Evolutionary conservation across 2,329 filamentous ascomycete species (phyloP).

Genomic region (Phoma herbarum): DNA sequence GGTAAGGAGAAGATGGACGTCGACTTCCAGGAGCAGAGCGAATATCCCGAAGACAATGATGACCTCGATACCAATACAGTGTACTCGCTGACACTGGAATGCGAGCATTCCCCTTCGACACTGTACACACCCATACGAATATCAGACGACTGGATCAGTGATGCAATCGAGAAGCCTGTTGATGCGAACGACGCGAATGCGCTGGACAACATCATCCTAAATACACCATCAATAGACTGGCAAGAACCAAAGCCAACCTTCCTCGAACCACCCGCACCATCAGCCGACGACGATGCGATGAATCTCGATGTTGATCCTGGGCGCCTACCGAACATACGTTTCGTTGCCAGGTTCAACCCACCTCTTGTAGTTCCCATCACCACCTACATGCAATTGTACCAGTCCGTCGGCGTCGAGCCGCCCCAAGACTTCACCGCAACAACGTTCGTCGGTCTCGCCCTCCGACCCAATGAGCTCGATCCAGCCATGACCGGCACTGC

Average conservation of each 20-base stretch:
- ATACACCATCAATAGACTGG: conserved; percentile 69
- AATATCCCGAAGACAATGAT: conserved; percentile 46
- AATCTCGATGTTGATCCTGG: conserved; percentile 62
- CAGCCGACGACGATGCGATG: conserved; percentile 61
- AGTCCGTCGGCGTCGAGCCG: conserved; percentile 66
- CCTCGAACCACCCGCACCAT: conserved; percentile 38
- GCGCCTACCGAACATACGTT: conserved; percentile 75
- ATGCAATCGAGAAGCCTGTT: conserved; percentile 67
- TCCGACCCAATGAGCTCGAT: conserved; percentile 58
- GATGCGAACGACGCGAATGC: conserved; percentile 48
- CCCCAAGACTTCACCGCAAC: conserved; percentile 61
- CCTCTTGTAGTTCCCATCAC: conserved; percentile 74
- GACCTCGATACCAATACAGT: conserved; percentile 57
- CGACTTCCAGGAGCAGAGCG: conserved; percentile 30
- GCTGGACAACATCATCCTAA: conserved; percentile 53
- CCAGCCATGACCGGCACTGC: conserved; percentile 60
- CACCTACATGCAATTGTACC: conserved; percentile 70
- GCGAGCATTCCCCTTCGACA: conserved; percentile 58
- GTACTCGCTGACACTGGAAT: conserved; percentile 75
- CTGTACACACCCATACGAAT: conserved; percentile 71
- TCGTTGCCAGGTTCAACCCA: conserved; percentile 77
- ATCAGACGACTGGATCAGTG: conserved; percentile 77
- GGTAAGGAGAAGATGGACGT: conserved; percentile 51
- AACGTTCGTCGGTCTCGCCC: conserved; percentile 61
- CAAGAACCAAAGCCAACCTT: conserved; percentile 74